Evolutionary conservation across 371 early-diverging fungal genomes (phyloP).

Genomic region (Coemansia sp.): DNA sequence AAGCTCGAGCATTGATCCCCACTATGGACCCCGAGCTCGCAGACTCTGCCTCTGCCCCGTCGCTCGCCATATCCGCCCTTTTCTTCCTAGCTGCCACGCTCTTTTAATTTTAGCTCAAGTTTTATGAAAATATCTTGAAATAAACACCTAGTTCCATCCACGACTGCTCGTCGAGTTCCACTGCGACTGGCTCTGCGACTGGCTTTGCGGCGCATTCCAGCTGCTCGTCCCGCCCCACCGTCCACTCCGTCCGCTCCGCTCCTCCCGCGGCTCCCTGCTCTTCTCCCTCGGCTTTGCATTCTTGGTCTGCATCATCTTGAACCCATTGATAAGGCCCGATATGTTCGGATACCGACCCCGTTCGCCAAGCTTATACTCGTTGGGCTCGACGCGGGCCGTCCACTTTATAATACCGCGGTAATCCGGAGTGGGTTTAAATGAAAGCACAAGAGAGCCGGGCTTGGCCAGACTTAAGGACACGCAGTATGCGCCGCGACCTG

Average conservation of each 20-base stretch:
- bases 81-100: not conserved
- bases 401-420: slow-evolving; percentile 43
- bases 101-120: not conserved
- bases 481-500: slow-evolving; percentile 52
- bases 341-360: slow-evolving; percentile 59
- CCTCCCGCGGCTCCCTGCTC: not conserved
- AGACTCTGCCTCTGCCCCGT: slow-evolving; percentile 5
- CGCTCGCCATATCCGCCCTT: not conserved
- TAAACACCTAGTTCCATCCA: slow-evolving; percentile 7
- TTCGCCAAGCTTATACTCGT: slow-evolving; percentile 60
- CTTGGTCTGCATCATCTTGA: slow-evolving; percentile 57
- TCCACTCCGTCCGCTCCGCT: not conserved
- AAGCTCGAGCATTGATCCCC: slow-evolving; percentile 27
- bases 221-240: slow-evolving; percentile 19
- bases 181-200: not conserved
- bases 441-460: slow-evolving; percentile 48
- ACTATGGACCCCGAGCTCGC: slow-evolving; percentile 46
- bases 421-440: slow-evolving; percentile 48
- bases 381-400: slow-evolving; percentile 64
- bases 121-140: not conserved
- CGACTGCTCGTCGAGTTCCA: slow-evolving; percentile 5
- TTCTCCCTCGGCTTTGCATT: not conserved
- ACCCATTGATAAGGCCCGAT: slow-evolving; percentile 64
- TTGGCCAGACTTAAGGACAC: slow-evolving; percentile 39
- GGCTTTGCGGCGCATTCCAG: slow-evolving; percentile 7